Base-by-base conservation (phyloP, 768 basidiomycete species). In the Candolleomyces efflorescens region DNA sequence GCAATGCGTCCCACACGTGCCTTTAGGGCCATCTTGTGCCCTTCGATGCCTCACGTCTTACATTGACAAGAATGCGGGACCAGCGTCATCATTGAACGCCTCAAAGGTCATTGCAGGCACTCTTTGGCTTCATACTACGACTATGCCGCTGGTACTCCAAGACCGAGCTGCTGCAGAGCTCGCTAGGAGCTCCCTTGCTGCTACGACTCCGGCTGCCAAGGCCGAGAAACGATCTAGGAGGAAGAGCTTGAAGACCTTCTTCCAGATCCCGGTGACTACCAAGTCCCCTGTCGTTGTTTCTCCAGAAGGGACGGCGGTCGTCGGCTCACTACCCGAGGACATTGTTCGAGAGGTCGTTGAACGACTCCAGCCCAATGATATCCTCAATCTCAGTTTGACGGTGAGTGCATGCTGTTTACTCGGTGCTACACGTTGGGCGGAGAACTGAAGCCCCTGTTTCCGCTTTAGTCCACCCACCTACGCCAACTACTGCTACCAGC, bases 381-480 rank as follows among this genome's bases (percentile, higher is more conserved):
- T 79, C 48, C 68, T 78, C 38, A 77, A 56, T 59, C 67, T 78
- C 62, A 78, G 76, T 61, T 59, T 78, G 22, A 69, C 75, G 22
- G 78, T 79, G 59, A 39, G 76, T 67, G 15, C 4, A 49, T n/a
- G 15, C 52, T 48, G 15, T 53, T 60, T 32, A 32, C 32, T 32
- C 32, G 32, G 32, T 32, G 32, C 32, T 2, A 32, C 32, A 32
- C 32, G 32, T 32, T 32, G 32, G 32, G 32, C 32, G 32, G 32
- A 32, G 32, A 11, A 32, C 32, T 32, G 32, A 32, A 32, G 11
- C 32, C 32, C 32, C 32, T 32, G 32, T 32, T 32, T 32, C 32
- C 32, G 32, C 32, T 32, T 32, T 32, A 77, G 75, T 73, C 70
- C 44, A 65, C 63, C 11, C 61, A 65, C 20, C 46, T 76, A 1